Base-by-base conservation (phyloP, 805 yeast genomes). In the Ogataea dorogensis region DNA sequence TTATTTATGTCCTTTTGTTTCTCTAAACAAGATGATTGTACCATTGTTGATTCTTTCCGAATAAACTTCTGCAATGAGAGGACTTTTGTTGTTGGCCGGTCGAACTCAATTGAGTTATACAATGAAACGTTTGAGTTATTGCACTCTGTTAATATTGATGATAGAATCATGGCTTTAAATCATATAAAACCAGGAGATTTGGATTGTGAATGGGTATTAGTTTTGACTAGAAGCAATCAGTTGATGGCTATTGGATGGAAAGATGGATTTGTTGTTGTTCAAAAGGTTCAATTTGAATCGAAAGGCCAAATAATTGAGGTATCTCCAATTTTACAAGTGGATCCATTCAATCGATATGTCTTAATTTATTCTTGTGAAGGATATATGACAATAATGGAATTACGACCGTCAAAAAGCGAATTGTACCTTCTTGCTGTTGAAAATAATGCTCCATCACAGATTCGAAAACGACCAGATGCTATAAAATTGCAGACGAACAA, bases 161-260 rank as follows among this genome's bases (percentile, higher is more conserved):
- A 49, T 18, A 20, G 46, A 16, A 43, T 53, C 4, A 24, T 52
- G n/a, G 49, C 50, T 2, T 33, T 46, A 2, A 46, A 44, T 21
- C 47, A 50, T 18, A 26, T 56, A 5, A 20, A 15, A 6, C 52
- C 59, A 12, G n/a, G 18, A 4, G 56, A 49, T 1, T 25, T 40
- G 15, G 17, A 20, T 2, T 29, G 14, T 1, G 46, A 44, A 9
- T 57, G 62, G 62, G 7, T 57, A 2, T 17, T 55, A 4, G 13
- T 53, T 0, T 24, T 57, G 7, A 53, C 58, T 4, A 60, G 54
- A 14, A 4, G 28, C 7, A 47, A 53, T 24, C 41, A 46, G 14
- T 25, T 57, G 3, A 40, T 36, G 28, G 49, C 46, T 4, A 16
- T 54, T 20, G 49, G 47, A 1, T 43, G 39, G 32, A 38, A 40